Conservation (phyloP, 208 protist species). For the Zelonia costaricensis region DNA sequence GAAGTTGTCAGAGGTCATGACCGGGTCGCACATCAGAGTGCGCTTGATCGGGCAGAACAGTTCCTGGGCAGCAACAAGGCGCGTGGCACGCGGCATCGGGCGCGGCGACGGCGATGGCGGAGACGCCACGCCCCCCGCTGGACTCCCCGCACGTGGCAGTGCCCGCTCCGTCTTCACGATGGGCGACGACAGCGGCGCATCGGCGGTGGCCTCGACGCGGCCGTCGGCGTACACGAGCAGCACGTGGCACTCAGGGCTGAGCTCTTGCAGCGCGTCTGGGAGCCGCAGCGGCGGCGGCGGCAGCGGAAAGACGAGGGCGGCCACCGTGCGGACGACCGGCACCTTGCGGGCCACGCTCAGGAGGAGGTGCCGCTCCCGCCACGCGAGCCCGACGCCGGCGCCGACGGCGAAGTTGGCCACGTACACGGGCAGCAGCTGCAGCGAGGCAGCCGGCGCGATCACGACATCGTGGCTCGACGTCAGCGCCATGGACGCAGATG, state of each 20-base stretch:
- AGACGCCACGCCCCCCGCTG: neutral
- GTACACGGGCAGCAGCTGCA: constrained; percentile 36
- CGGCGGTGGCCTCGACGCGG: constrained; percentile 15
- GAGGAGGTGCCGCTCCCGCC: constrained; percentile 6
- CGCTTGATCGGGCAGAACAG: constrained; percentile 85
- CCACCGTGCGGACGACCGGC: constrained; percentile 11
- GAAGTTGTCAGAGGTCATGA: constrained; percentile 79
- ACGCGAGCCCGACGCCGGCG: constrained; percentile 21
- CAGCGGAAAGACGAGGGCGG: constrained; percentile 20
- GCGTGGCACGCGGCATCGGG: neutral
- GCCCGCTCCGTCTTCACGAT: constrained; percentile 1
- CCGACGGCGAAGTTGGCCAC: constrained; percentile 30
- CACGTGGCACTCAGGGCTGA: constrained; percentile 23
- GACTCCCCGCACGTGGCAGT: neutral
- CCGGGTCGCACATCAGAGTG: constrained; percentile 80
- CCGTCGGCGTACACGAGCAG: constrained; percentile 14
- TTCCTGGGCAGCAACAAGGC: constrained; percentile 20
- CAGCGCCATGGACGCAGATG: neutral
- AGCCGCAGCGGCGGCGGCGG: constrained; percentile 31
- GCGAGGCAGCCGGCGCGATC: constrained; percentile 26
- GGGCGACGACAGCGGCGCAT: constrained; percentile 9
- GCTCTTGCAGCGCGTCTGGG: constrained; percentile 31
- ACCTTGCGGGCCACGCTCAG: constrained; percentile 10
- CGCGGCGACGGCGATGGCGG: neutral
- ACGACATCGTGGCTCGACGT: constrained; percentile 21